Evolutionary conservation across 371 early-diverging fungal species (phyloP).

Genomic region (Lichtheimia ornata): DNA sequence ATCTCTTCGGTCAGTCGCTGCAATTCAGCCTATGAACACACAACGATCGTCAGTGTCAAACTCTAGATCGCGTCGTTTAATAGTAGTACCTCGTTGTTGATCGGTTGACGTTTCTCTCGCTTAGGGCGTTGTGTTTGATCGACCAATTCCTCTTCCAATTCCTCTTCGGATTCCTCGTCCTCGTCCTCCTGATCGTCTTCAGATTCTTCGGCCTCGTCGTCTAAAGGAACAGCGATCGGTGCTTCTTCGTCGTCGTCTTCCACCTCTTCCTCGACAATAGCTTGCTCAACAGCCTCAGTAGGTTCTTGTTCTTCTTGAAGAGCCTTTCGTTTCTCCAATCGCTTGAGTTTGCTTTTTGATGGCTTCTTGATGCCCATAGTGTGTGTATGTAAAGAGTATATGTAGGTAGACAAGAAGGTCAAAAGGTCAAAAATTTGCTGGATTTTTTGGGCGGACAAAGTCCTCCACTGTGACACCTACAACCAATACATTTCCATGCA

Average conservation of each 20-base stretch:
- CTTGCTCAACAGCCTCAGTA: constrained; percentile 4
- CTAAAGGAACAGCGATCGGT: constrained; percentile 41
- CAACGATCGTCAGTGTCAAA: neutral
- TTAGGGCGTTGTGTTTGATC: neutral
- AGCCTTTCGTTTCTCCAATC: constrained; percentile 7
- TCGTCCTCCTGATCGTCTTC: constrained; percentile 4
- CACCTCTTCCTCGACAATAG: constrained; percentile 4
- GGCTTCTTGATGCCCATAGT: constrained; percentile 12
- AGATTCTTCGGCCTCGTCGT: constrained; percentile 65
- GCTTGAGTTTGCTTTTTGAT: constrained; percentile 11
- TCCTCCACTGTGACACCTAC: no score
- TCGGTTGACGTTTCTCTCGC: neutral
- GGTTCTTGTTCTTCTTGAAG: constrained; percentile 1
- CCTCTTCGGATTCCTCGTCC: constrained; percentile 3
- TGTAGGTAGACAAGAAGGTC: no score
- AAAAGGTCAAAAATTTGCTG: no score
- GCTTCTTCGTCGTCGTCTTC: constrained; percentile 6
- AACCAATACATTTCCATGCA: no score
- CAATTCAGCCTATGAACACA: constrained; percentile 2
- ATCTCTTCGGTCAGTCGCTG: constrained; percentile 50
- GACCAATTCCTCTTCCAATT: constrained; percentile 8
- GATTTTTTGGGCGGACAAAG: no score
- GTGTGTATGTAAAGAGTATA: neutral
- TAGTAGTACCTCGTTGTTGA: constrained; percentile 9
- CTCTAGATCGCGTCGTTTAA: neutral